Percentiles rank a stretch among this genome's conserved stretches.
Evolutionary conservation across 1,139 yeast genomes (phyloP).

Genomic region (Yamadazyma trypodendri): DNA sequence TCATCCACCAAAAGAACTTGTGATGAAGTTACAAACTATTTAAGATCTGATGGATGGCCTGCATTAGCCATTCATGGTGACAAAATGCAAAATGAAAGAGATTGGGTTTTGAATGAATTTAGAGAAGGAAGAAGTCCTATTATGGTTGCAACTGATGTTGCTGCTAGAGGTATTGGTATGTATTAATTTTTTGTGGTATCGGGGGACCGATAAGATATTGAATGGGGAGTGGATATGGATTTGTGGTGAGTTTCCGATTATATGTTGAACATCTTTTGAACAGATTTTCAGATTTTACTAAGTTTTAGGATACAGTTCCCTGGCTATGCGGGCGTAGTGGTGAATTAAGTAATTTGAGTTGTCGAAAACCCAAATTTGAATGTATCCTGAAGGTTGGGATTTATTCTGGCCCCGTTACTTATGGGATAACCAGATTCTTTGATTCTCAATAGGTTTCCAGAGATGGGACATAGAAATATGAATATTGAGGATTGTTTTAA

Average conservation of each 20-base stretch:
- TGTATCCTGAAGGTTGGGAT: slow-evolving; percentile 1
- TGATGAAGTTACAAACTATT: slow-evolving; percentile 88
- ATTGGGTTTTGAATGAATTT: slow-evolving; percentile 95
- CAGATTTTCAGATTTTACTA: slow-evolving; percentile 6
- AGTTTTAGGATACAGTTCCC: slow-evolving; percentile 6
- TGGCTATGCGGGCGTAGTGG: slow-evolving; percentile 1
- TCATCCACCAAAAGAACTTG: slow-evolving; percentile 97
- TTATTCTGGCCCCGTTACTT: neutral
- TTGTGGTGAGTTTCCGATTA: slow-evolving; percentile 1
- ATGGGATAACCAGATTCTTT: slow-evolving; percentile 1
- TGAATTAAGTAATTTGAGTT: neutral
- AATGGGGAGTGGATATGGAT: slow-evolving; percentile 2
- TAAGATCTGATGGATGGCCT: slow-evolving; percentile 98
- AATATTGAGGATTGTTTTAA: slow-evolving; percentile 1
- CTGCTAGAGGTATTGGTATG: slow-evolving; percentile 99
- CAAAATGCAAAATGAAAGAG: slow-evolving; percentile 96
- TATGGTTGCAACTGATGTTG: slow-evolving; percentile 99
- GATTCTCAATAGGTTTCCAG: slow-evolving; percentile 1
- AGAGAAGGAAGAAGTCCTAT: slow-evolving; percentile 89
- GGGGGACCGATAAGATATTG: slow-evolving; percentile 1
- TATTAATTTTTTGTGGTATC: slow-evolving; percentile 23
- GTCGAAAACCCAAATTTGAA: neutral
- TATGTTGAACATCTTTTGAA: neutral
- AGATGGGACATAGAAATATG: neutral
- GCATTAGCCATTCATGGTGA: slow-evolving; percentile 99